Evolutionary conservation across 2,329 filamentous ascomycete genomes (phyloP).

Genomic region (Beauveria australis): DNA sequence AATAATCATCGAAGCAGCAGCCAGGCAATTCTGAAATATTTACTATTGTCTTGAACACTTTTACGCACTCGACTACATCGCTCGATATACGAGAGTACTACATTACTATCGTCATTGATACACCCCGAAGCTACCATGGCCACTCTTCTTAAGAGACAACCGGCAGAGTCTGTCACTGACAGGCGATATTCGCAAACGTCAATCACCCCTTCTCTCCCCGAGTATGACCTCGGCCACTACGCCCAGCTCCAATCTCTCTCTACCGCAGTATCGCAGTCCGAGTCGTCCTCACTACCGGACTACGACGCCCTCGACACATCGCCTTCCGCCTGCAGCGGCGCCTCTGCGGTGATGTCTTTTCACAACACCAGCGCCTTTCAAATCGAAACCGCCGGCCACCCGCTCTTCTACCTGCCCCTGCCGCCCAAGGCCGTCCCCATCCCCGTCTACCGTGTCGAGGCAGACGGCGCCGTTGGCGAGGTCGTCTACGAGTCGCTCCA

Average conservation of each 20-base stretch:
- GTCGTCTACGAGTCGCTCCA: constrained; percentile 45
- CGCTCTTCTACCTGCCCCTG: constrained; percentile 33
- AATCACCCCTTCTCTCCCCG: constrained; percentile 18
- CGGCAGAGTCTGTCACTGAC: neutral
- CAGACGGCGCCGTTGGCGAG: constrained; percentile 27
- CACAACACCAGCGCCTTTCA: constrained; percentile 36
- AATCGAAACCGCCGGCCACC: constrained; percentile 39
- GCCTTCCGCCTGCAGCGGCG: neutral
- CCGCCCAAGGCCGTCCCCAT: constrained; percentile 32
- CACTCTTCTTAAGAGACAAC: constrained; percentile 1
- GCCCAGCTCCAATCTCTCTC: constrained; percentile 20
- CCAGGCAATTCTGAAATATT: too few species aligned
- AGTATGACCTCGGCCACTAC: constrained; percentile 18
- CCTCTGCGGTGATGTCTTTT: constrained; percentile 24
- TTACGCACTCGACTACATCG: neutral
- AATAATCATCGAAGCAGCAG: neutral
- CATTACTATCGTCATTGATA: neutral
- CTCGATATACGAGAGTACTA: neutral
- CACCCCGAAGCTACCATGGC: constrained; percentile 13
- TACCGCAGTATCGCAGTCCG: constrained; percentile 18
- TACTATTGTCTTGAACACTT: neutral
- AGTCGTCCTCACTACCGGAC: constrained; percentile 16
- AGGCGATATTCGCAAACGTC: neutral
- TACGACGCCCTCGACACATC: constrained; percentile 10
- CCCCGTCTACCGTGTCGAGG: constrained; percentile 32